phyloP scores from a whole-genome alignment of 2,329 filamentous ascomycete species.

The Diplodia sapinea region DNA sequence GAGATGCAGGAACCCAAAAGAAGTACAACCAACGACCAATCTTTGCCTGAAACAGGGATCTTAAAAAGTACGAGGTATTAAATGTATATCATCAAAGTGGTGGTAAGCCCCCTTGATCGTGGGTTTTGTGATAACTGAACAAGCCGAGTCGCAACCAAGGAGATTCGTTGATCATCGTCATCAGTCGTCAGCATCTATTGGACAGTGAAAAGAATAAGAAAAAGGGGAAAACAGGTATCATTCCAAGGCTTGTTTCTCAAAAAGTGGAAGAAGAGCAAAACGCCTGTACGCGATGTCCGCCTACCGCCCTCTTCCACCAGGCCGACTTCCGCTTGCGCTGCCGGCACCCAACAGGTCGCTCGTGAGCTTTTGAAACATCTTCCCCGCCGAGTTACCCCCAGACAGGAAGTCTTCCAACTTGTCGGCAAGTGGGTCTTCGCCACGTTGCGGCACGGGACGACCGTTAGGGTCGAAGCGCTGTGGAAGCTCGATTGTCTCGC shows the following conservation, averaged over 20 bases:
- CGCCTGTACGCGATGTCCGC: not conserved
- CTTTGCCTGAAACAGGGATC: not conserved
- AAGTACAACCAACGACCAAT: not conserved
- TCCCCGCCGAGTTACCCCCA: constrained; percentile 26
- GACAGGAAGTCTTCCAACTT: constrained; percentile 44
- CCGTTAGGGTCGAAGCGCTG: constrained; percentile 46
- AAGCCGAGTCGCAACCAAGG: not conserved
- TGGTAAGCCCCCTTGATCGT: not conserved
- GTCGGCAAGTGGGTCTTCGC: constrained; percentile 44
- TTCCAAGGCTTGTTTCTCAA: constrained; percentile 12
- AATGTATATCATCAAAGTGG: constrained; percentile 4
- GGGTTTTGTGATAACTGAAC: not conserved
- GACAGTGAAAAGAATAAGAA: not conserved
- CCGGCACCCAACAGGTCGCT: constrained; percentile 25
- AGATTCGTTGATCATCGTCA: constrained; percentile 16
- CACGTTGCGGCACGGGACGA: constrained; percentile 34
- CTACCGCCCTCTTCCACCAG: constrained; percentile 13
- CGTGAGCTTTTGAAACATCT: constrained; percentile 31
- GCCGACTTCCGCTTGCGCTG: constrained; percentile 2
- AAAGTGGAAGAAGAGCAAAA: not conserved
- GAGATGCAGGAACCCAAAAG: not conserved
- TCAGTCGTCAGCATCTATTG: constrained; percentile 21
- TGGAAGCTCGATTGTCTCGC: constrained; percentile 46
- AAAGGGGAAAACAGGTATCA: constrained; percentile 15
- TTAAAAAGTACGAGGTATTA: constrained; percentile 3